Conservation (phyloP, 2,329 filamentous ascomycete genomes). For the Cryphonectria carpinicola region DNA sequence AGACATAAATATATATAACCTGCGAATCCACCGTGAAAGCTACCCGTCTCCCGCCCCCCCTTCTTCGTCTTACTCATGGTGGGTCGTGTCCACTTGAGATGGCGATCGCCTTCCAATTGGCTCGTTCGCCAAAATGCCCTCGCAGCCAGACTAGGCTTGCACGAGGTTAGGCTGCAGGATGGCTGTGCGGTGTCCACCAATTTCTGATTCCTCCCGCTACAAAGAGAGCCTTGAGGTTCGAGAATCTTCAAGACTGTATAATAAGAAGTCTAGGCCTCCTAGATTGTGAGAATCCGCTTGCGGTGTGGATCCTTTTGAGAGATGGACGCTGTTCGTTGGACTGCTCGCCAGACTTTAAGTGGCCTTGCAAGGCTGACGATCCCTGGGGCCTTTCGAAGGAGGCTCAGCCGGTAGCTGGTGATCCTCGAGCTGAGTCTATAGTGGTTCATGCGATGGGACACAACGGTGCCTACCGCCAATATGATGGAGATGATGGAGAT, state of each 20-base stretch:
- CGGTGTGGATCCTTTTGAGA: background rate
- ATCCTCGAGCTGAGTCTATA: background rate
- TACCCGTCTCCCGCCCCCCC: background rate
- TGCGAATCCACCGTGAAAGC: background rate
- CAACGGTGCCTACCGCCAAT: background rate
- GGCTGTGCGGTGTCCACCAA: background rate
- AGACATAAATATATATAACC: background rate
- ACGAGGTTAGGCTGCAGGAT: background rate
- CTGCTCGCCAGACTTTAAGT: background rate
- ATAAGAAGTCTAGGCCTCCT: background rate
- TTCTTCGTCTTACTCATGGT: background rate
- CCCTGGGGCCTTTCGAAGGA: background rate
- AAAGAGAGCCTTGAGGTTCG: background rate
- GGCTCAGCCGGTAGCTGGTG: background rate
- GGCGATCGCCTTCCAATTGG: constrained; percentile 4
- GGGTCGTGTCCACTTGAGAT: background rate
- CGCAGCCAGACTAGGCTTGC: constrained; percentile 10
- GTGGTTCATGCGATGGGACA: background rate
- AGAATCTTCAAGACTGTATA: background rate
- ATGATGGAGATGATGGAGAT: background rate
- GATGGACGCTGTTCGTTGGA: background rate
- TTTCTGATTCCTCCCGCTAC: background rate
- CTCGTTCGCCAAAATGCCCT: constrained; percentile 13
- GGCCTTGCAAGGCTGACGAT: background rate
- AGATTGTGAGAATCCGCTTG: background rate